Evolutionary conservation across 805 yeast genomes (phyloP).

Genomic region (Saccharomyces eubayanus): DNA sequence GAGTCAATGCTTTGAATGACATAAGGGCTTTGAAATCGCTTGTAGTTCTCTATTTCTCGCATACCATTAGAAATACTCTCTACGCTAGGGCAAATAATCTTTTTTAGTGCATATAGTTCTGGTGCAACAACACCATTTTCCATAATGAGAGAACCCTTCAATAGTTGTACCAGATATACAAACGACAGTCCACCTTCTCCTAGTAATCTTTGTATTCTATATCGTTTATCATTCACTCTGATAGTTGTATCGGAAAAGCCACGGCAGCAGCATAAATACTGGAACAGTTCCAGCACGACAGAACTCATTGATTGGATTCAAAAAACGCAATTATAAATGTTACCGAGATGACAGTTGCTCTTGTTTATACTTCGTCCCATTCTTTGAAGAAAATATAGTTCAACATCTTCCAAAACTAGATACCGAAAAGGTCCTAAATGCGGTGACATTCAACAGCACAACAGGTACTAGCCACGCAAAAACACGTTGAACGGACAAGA

Average conservation of each 20-base stretch:
- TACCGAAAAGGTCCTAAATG: background rate
- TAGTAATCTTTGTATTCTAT: slow-evolving; percentile 57
- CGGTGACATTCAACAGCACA: background rate
- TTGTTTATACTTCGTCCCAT: background rate
- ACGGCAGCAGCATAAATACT: slow-evolving; percentile 18
- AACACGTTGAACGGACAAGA: background rate
- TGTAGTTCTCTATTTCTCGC: slow-evolving; percentile 69
- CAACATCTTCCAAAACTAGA: background rate
- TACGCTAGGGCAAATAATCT: slow-evolving; percentile 69
- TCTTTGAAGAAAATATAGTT: background rate
- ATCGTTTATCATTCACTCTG: slow-evolving; percentile 50
- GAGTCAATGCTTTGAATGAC: slow-evolving; percentile 67
- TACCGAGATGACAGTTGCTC: background rate
- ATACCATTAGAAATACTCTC: slow-evolving; percentile 66
- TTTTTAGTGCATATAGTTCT: slow-evolving; percentile 65
- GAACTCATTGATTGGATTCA: background rate
- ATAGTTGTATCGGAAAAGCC: slow-evolving; percentile 44
- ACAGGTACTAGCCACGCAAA: background rate
- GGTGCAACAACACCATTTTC: background rate
- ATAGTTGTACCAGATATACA: slow-evolving; percentile 64
- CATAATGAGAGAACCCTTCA: slow-evolving; percentile 20
- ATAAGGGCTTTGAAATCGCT: slow-evolving; percentile 58
- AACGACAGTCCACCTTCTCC: slow-evolving; percentile 90
- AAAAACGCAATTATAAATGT: background rate
- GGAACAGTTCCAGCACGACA: background rate